Evolutionary conservation across 352 stramenopile genomes (phyloP).

Genomic region (Phytophthora podocarpi): DNA sequence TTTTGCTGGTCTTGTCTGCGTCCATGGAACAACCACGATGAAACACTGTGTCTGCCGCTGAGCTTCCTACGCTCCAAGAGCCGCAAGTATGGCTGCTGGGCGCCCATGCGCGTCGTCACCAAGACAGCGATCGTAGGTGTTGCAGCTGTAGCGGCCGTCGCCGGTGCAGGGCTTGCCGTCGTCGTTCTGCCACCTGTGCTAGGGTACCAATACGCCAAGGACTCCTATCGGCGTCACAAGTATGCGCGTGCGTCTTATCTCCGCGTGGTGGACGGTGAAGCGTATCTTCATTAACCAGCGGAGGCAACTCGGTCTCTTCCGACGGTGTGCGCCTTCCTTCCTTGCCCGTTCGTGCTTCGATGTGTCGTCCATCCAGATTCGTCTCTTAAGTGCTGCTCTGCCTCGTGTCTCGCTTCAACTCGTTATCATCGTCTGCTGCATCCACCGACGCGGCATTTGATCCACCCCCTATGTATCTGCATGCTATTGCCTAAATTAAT

Average conservation of each 20-base stretch:
- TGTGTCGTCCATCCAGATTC: constrained; percentile 8
- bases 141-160: constrained; percentile 53
- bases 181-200: constrained; percentile 75
- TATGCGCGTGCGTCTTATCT: constrained; percentile 47
- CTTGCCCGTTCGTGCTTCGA: constrained; percentile 3
- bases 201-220: constrained; percentile 60
- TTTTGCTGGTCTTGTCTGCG: constrained; percentile 87
- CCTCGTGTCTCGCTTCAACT: constrained; percentile 14
- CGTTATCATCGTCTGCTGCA: neutral
- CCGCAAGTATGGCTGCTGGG: constrained; percentile 62
- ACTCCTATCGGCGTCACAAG: constrained; percentile 46
- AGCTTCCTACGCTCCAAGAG: constrained; percentile 74
- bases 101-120: constrained; percentile 69
- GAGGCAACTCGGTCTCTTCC: neutral
- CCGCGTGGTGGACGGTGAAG: constrained; percentile 26
- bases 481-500: constrained; percentile 28
- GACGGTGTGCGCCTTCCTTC: no score
- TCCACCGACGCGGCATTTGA: neutral
- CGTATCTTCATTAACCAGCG: constrained; percentile 33
- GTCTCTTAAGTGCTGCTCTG: constrained; percentile 11
- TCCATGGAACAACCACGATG: constrained; percentile 69
- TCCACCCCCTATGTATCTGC: constrained; percentile 13
- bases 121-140: constrained; percentile 69
- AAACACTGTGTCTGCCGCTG: constrained; percentile 74
- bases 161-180: constrained; percentile 63